These are phyloP conservation scores for Phytopythium cucurbitacearum DNA, from an alignment of 352 stramenopile species.

Conservation along the genomic window DNA sequence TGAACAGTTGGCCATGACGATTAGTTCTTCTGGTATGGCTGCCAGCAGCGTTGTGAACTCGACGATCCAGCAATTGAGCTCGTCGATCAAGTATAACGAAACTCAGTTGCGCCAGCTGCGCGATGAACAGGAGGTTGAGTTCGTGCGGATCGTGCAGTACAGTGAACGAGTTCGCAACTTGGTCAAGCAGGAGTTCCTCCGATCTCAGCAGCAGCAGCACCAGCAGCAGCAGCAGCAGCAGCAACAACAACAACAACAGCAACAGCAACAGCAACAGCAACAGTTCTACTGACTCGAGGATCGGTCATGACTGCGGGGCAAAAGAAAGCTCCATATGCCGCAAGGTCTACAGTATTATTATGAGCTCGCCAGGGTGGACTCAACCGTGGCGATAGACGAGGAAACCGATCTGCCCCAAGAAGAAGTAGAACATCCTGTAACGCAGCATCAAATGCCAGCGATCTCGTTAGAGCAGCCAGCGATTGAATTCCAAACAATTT, in stretches of 20 bases:
- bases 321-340: slow-evolving; percentile 3
- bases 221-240: slow-evolving; percentile 21
- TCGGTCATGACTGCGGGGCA: too few species aligned
- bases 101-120: slow-evolving; percentile 31
- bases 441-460: slow-evolving; percentile 1
- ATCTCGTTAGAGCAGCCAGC: too few species aligned
- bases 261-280: neutral
- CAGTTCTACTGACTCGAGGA: too few species aligned
- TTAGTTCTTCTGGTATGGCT: slow-evolving; percentile 24
- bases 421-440: slow-evolving; percentile 78
- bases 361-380: slow-evolving; percentile 1
- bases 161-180: slow-evolving; percentile 36
- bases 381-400: slow-evolving; percentile 71
- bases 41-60: slow-evolving; percentile 32
- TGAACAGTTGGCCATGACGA: slow-evolving; percentile 29
- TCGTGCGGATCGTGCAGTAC: slow-evolving; percentile 76
- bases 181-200: slow-evolving; percentile 38
- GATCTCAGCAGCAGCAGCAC: slow-evolving; percentile 21
- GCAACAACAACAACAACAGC: slow-evolving; percentile 13
- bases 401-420: slow-evolving; percentile 75
- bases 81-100: slow-evolving; percentile 40
- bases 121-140: slow-evolving; percentile 57
- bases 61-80: slow-evolving; percentile 35
- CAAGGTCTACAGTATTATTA: slow-evolving; percentile 6
- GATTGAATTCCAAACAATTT: too few species aligned